Evolutionary conservation across 495 filamentous ascomycete genomes (phyloP).

Genomic region (Lindgomyces ingoldianus): DNA sequence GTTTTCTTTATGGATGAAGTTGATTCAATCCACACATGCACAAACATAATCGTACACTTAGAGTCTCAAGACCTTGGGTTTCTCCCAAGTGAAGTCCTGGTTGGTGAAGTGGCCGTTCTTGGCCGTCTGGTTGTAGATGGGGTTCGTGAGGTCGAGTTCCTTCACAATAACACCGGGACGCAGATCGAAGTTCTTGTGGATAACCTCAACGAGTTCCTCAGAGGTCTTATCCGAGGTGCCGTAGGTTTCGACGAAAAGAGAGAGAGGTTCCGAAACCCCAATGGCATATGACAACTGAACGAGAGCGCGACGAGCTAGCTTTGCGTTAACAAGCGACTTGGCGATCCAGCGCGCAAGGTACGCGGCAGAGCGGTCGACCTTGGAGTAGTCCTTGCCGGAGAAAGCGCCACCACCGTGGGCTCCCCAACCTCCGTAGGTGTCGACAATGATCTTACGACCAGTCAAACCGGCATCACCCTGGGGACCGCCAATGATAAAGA

Average conservation of each 20-base stretch:
- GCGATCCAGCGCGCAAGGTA: slow-evolving; percentile 98
- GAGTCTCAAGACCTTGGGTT: slow-evolving; percentile 89
- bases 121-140: slow-evolving; percentile 96
- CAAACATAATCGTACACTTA: slow-evolving; percentile 50
- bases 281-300: slow-evolving; percentile 99
- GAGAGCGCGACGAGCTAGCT: slow-evolving; percentile 84
- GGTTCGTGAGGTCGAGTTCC: slow-evolving; percentile 91
- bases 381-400: slow-evolving; percentile 99
- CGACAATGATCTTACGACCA: slow-evolving; percentile 99
- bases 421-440: slow-evolving; percentile 99
- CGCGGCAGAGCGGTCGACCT: slow-evolving; percentile 97
- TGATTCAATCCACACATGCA: slow-evolving; percentile 38
- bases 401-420: slow-evolving; percentile 99
- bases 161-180: slow-evolving; percentile 97
- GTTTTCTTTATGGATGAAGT: slow-evolving; percentile 34
- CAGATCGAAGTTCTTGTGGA: slow-evolving; percentile 93
- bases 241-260: slow-evolving; percentile 84
- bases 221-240: slow-evolving; percentile 73
- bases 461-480: slow-evolving; percentile 99
- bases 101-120: slow-evolving; percentile 99
- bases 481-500: slow-evolving; percentile 98
- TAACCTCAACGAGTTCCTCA: slow-evolving; percentile 86
- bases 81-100: slow-evolving; percentile 97
- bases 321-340: slow-evolving; percentile 90
- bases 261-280: slow-evolving; percentile 94